Conservation (phyloP, 2,329 filamentous ascomycete species). For the Penicillium brevicompactum region DNA sequence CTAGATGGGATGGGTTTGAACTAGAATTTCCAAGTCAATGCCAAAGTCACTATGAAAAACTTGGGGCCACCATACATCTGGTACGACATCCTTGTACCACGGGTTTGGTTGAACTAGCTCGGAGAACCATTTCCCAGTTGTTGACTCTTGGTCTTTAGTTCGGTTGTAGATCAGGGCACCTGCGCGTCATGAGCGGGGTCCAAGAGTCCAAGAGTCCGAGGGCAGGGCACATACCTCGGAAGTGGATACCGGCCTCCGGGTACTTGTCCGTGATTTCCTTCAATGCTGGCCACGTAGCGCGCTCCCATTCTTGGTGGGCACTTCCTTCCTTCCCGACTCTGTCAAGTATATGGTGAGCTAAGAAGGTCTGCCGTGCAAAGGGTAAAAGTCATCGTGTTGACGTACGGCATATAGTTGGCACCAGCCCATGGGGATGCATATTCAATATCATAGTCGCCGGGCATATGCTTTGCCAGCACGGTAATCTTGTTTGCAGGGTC, state of each 20-base stretch:
- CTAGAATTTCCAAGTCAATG: slow-evolving; percentile 32
- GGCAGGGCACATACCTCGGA: slow-evolving; percentile 58
- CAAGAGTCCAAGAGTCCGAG: background rate
- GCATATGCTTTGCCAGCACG: slow-evolving; percentile 84
- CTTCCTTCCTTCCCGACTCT: slow-evolving; percentile 45
- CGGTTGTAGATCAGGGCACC: slow-evolving; percentile 60
- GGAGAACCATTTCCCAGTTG: slow-evolving; percentile 63
- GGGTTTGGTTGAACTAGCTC: slow-evolving; percentile 68
- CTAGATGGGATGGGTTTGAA: slow-evolving; percentile 62
- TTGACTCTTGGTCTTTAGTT: slow-evolving; percentile 61
- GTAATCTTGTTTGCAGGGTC: slow-evolving; percentile 63
- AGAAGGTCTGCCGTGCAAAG: slow-evolving; percentile 1
- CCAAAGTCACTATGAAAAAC: background rate
- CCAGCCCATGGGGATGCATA: slow-evolving; percentile 90
- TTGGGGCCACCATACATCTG: slow-evolving; percentile 55
- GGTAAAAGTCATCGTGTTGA: background rate
- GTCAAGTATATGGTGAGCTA: background rate
- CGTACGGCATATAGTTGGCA: slow-evolving; percentile 75
- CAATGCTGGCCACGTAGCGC: slow-evolving; percentile 65
- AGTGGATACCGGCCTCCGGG: slow-evolving; percentile 79
- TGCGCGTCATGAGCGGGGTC: slow-evolving; percentile 22
- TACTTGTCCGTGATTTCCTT: slow-evolving; percentile 63
- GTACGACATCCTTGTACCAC: slow-evolving; percentile 73
- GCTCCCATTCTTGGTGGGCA: slow-evolving; percentile 57
- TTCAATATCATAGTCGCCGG: slow-evolving; percentile 87